Evolutionary conservation across 495 filamentous ascomycete species (phyloP).

Genomic region (Penicillium simplicissimum): DNA sequence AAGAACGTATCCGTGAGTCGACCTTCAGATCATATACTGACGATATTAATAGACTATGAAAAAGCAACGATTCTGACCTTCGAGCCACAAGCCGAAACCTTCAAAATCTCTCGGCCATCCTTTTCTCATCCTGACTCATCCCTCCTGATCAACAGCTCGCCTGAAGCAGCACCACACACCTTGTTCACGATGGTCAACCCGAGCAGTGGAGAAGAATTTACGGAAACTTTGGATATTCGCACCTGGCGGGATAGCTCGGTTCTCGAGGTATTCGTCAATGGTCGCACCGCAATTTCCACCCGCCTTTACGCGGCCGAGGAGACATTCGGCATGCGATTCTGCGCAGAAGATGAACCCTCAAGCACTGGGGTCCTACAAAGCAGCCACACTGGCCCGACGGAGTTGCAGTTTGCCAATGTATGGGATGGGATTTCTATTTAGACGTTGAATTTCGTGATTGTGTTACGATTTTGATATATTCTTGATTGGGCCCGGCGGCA

Average conservation of each 20-base stretch:
- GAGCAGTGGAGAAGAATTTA: neutral
- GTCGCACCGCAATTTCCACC: slow-evolving; percentile 14
- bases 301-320: slow-evolving; percentile 13
- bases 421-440: slow-evolving; percentile 4
- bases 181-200: neutral
- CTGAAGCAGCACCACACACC: slow-evolving; percentile 9
- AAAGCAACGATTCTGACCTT: neutral
- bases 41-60: neutral
- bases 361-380: neutral
- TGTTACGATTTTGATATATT: neutral
- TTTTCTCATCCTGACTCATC: neutral
- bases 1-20: neutral
- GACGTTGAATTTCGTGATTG: neutral
- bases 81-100: slow-evolving; percentile 1
- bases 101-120: slow-evolving; percentile 1
- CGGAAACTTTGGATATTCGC: slow-evolving; percentile 10
- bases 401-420: slow-evolving; percentile 6
- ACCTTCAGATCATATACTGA: neutral
- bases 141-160: slow-evolving; percentile 5
- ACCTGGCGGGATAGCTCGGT: slow-evolving; percentile 16
- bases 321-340: slow-evolving; percentile 13
- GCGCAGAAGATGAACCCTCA: neutral
- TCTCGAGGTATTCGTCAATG: slow-evolving; percentile 16
- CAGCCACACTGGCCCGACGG: slow-evolving; percentile 2
- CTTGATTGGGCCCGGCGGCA: neutral